These are phyloP conservation scores for Colletotrichum costaricense DNA, from an alignment of 2,329 filamentous ascomycete genomes.

Conservation along the genomic window DNA sequence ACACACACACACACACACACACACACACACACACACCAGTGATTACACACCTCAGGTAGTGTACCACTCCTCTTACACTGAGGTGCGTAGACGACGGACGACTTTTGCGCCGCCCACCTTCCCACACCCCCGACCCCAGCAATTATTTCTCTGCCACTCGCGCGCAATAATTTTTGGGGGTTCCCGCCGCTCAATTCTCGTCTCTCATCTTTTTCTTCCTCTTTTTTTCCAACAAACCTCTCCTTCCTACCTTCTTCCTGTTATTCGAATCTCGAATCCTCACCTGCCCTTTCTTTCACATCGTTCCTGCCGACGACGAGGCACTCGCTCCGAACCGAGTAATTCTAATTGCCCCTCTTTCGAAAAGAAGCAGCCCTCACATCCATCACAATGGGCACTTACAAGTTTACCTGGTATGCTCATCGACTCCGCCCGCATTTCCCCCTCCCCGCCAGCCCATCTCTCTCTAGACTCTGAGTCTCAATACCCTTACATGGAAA, in stretches of 20 bases:
- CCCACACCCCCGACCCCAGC: constrained; percentile 21
- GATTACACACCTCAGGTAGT: neutral
- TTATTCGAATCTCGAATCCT: neutral
- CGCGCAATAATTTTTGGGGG: constrained; percentile 22
- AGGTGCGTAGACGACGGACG: too few species aligned
- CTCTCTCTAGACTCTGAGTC: neutral
- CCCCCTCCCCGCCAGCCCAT: neutral
- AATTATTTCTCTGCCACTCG: constrained; percentile 23
- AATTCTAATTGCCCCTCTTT: constrained; percentile 11
- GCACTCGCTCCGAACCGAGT: constrained; percentile 2
- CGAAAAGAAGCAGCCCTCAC: neutral
- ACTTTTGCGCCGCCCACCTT: neutral
- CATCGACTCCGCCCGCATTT: constrained; percentile 10
- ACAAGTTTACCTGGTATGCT: constrained; percentile 37
- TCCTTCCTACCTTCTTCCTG: neutral
- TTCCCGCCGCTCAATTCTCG: constrained; percentile 9
- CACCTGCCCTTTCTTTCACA: neutral
- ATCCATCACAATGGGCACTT: constrained; percentile 32
- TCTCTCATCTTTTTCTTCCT: constrained; percentile 24
- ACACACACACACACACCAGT: neutral
- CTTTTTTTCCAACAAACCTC: neutral
- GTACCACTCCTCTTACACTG: too few species aligned
- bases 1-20: neutral
- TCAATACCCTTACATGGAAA: neutral
- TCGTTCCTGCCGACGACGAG: constrained; percentile 13